Evolutionary conservation across 2,329 filamentous ascomycete species (phyloP), one percentile per base, ranked within the genome.

Genomic region (Monilinia fructigena): DNA sequence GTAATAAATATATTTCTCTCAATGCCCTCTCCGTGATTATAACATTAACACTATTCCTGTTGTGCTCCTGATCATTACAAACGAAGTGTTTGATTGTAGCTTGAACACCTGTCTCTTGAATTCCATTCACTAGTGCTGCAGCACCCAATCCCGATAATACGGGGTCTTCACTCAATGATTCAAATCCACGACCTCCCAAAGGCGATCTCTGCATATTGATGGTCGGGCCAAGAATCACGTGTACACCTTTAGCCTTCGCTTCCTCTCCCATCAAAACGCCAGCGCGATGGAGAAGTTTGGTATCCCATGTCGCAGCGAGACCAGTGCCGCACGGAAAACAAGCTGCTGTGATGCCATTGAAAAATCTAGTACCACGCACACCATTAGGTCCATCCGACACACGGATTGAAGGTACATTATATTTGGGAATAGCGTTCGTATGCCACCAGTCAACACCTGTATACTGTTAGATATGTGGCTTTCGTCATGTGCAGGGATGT

Each of bases 191-290:
- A 12, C 85, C 85, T 31, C 85, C 85, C 2, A 86, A 79, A n/a
- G 84, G 85, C 6, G 81, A 83, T 58, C 85, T 80, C 72, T 86
- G 83, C 80, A 86, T 86, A 74, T 87, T 86, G 73, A 88, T 85
- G 28, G 86, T 88, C 5, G 86, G 86, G 0, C 86, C 86, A 0
- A 88, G 79, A 67, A 86, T 83, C 28, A 80, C 80, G 73, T 87
- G 84, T 16, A 28, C 83, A 61, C 88, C 89, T 77, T 93, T 93
- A 62, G 79, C 84, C 68, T 82, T 83, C 72, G 87, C 84, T 74
- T 92, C 89, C 63, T 82, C 77, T 16, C 86, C 89, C 84, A 91
- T 89, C 66, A 86, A 84, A 68, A 82, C 78, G 53, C 89, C 89
- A 42, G 87, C 85, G 55, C 81, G 79, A 73, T 86, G 86, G 66